These are phyloP conservation scores for Trichosporon ovoides DNA, from an alignment of 1,284 basidiomycete species.

Conservation along the genomic window DNA sequence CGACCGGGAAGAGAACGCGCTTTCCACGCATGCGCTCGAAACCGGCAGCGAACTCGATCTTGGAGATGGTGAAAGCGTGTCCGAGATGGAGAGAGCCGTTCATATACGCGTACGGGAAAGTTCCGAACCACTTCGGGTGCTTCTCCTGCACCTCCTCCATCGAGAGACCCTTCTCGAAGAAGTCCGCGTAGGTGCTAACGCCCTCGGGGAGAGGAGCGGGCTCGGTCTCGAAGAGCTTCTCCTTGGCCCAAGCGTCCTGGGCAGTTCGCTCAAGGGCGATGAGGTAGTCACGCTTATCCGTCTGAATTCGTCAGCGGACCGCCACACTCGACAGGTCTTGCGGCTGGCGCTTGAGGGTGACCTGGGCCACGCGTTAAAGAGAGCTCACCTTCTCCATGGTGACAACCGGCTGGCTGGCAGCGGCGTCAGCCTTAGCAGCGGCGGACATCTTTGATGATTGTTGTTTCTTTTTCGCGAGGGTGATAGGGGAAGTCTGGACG, in stretches of 20 bases:
- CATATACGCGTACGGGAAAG: constrained; percentile 96
- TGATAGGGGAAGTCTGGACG: not conserved
- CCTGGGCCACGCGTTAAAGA: too few species aligned
- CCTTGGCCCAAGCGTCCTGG: constrained; percentile 67
- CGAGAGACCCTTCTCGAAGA: constrained; percentile 51
- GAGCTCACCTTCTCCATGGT: constrained; percentile 46
- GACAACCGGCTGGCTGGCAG: constrained; percentile 34
- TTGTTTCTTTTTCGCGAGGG: constrained; percentile 5
- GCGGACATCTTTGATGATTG: constrained; percentile 10
- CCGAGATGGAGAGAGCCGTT: constrained; percentile 96
- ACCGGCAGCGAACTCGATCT: constrained; percentile 95
- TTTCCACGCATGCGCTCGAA: constrained; percentile 95
- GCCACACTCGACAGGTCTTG: not conserved
- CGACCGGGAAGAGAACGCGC: constrained; percentile 89
- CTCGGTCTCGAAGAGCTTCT: constrained; percentile 67
- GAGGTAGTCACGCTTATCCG: constrained; percentile 84
- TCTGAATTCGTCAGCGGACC: constrained; percentile 53
- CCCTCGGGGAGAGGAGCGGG: constrained; percentile 67
- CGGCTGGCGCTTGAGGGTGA: not conserved
- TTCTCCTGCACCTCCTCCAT: constrained; percentile 54
- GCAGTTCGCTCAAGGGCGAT: constrained; percentile 76
- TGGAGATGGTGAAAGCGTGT: constrained; percentile 97
- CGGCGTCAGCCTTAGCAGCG: constrained; percentile 29
- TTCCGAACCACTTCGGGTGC: constrained; percentile 95
- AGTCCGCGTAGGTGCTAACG: constrained; percentile 57